Evolutionary conservation across 2,329 filamentous ascomycete species (phyloP).

Genomic region (Verticillium zaregamsianum): DNA sequence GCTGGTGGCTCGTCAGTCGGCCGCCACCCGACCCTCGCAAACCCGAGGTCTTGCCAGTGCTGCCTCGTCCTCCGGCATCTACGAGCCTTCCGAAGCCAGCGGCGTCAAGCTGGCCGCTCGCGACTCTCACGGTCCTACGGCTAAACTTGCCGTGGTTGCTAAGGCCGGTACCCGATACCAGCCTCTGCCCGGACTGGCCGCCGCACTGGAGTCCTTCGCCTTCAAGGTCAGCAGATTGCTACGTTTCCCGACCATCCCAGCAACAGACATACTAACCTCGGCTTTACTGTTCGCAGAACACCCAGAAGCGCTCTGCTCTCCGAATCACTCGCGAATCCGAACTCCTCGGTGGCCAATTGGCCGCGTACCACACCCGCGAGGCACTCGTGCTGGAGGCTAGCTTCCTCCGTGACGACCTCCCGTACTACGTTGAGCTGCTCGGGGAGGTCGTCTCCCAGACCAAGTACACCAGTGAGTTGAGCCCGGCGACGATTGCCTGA

Average conservation of each 20-base stretch:
- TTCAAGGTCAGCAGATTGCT: slow-evolving; percentile 71
- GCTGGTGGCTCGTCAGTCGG: slow-evolving; percentile 52
- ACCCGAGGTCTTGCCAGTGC: slow-evolving; percentile 55
- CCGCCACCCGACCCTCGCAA: slow-evolving; percentile 51
- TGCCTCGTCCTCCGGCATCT: slow-evolving; percentile 69
- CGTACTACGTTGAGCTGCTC: slow-evolving; percentile 95
- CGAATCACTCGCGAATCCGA: slow-evolving; percentile 94
- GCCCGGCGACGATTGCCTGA: slow-evolving; percentile 13
- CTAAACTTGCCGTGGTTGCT: slow-evolving; percentile 84
- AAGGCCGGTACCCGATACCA: slow-evolving; percentile 95
- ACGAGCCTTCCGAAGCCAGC: slow-evolving; percentile 79
- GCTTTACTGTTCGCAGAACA: slow-evolving; percentile 56
- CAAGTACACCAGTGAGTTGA: slow-evolving; percentile 70
- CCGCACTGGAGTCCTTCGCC: slow-evolving; percentile 89
- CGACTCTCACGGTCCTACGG: slow-evolving; percentile 83
- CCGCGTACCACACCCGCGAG: slow-evolving; percentile 86
- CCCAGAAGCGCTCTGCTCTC: slow-evolving; percentile 79
- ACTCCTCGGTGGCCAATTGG: slow-evolving; percentile 87
- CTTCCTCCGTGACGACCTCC: slow-evolving; percentile 92
- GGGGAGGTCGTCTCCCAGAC: slow-evolving; percentile 87
- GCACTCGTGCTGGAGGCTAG: slow-evolving; percentile 87
- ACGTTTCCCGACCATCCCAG: not conserved
- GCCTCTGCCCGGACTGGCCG: slow-evolving; percentile 81
- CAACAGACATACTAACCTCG: slow-evolving; percentile 3
- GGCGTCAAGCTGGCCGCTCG: slow-evolving; percentile 91